These are phyloP conservation scores for Plasmodium vivax DNA, from an alignment of 169 alveolate genomes.

Conservation along the genomic window DNA sequence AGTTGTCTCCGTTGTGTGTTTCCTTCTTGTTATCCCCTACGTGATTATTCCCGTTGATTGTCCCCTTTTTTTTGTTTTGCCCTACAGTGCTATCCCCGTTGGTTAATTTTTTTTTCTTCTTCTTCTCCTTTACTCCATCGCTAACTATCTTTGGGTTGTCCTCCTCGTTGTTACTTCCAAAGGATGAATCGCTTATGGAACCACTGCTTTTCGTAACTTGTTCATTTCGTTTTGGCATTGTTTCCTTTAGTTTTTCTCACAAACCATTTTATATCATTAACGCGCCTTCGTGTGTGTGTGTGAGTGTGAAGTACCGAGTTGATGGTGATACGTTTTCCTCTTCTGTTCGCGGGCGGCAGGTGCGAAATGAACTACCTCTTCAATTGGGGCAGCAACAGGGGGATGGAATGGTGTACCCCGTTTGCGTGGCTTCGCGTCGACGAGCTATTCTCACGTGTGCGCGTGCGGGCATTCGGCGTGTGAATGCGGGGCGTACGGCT, in stretches of 20 bases:
- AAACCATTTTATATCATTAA: slow-evolving; percentile 9
- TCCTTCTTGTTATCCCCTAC: not conserved
- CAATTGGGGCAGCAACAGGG: not conserved
- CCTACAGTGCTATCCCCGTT: not conserved
- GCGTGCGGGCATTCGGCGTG: not conserved
- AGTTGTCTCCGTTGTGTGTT: not conserved
- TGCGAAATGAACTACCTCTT: not conserved
- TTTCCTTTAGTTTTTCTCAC: slow-evolving; percentile 7
- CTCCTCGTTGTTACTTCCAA: not conserved
- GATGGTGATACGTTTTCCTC: not conserved
- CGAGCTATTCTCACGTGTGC: not conserved
- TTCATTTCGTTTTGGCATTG: slow-evolving; percentile 38
- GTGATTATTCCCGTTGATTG: not conserved
- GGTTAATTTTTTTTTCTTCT: not conserved
- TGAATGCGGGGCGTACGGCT: not conserved
- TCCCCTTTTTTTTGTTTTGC: not conserved
- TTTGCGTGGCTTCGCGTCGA: not conserved
- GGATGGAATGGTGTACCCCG: not conserved
- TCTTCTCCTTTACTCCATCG: not conserved
- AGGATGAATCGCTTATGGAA: not conserved
- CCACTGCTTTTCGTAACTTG: not conserved
- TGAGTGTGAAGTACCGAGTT: not conserved
- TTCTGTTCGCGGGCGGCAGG: not conserved
- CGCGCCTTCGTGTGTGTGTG: not conserved
- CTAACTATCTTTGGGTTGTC: not conserved